Conservation (phyloP, 495 filamentous ascomycete species). For the Oidiodendron maius region DNA sequence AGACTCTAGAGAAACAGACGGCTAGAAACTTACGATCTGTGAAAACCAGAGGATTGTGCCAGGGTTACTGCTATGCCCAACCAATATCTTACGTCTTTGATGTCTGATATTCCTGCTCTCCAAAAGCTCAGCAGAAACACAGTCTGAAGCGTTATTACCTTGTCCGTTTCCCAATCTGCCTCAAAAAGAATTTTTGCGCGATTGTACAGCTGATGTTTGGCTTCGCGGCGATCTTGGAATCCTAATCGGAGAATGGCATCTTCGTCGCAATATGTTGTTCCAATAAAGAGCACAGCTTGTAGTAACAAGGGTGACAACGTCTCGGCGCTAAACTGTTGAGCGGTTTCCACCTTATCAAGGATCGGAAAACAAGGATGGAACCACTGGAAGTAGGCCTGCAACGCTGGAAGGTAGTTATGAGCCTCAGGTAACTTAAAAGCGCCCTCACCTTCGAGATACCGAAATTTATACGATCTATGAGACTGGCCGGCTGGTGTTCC, state of each 20-base stretch:
- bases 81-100: conserved; percentile 39
- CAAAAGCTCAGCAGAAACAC: conserved; percentile 42
- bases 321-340: conserved; percentile 23
- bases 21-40: conserved; percentile 32
- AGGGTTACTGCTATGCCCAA: conserved; percentile 34
- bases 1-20: conserved; percentile 7
- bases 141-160: conserved; percentile 30
- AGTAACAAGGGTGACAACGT: conserved; percentile 33
- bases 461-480: conserved; percentile 11
- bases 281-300: conserved; percentile 39
- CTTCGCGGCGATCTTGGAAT: conserved; percentile 31
- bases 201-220: conserved; percentile 35
- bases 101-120: conserved; percentile 33
- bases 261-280: conserved; percentile 35
- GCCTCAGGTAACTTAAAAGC: conserved; percentile 32
- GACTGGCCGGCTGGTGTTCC: neutral
- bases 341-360: conserved; percentile 27
- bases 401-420: conserved; percentile 25
- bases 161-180: conserved; percentile 35
- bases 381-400: conserved; percentile 39
- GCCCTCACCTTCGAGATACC: conserved; percentile 29
- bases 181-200: conserved; percentile 39
- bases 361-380: conserved; percentile 41
- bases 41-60: conserved; percentile 40
- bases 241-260: conserved; percentile 24